Percentiles rank a stretch among this genome's conserved stretches.
These are phyloP conservation scores for Ceratocystis variospora DNA, from an alignment of 2,329 filamentous ascomycete genomes.

Conservation along the genomic window DNA sequence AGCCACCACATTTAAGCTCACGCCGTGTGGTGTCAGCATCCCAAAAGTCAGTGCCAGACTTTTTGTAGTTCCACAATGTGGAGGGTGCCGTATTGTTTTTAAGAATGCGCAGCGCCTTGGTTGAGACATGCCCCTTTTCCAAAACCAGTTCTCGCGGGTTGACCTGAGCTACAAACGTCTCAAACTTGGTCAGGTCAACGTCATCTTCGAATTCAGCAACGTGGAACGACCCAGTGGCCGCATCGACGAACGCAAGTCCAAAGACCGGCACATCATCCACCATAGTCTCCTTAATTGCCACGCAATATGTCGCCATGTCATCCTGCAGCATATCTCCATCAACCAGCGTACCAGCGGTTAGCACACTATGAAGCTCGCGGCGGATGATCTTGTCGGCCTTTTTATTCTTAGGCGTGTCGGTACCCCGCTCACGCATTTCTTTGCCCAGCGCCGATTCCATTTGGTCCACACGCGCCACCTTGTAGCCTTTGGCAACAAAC, in stretches of 20 bases:
- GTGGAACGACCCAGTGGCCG: constrained; percentile 88
- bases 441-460: constrained; percentile 92
- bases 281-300: constrained; percentile 76
- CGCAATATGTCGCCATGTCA: constrained; percentile 93
- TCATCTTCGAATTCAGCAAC: constrained; percentile 89
- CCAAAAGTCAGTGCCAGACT: constrained; percentile 81
- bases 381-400: constrained; percentile 89
- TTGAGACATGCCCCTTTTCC: constrained; percentile 74
- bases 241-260: constrained; percentile 87
- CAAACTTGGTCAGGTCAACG: constrained; percentile 85
- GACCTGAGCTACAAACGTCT: constrained; percentile 89
- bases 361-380: constrained; percentile 75
- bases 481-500: constrained; percentile 95
- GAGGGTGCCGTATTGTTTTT: constrained; percentile 91
- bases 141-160: constrained; percentile 76
- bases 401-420: constrained; percentile 41
- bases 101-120: constrained; percentile 79
- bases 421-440: constrained; percentile 91
- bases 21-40: constrained; percentile 66
- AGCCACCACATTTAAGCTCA: constrained; percentile 65
- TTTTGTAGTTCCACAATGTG: constrained; percentile 90
- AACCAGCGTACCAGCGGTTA: constrained; percentile 85
- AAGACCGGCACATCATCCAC: constrained; percentile 66
- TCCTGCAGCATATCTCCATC: constrained; percentile 95
- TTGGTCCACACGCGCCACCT: constrained; percentile 92